Conservation (phyloP, 306 rosid species). For the Arachis stenosperma region DNA sequence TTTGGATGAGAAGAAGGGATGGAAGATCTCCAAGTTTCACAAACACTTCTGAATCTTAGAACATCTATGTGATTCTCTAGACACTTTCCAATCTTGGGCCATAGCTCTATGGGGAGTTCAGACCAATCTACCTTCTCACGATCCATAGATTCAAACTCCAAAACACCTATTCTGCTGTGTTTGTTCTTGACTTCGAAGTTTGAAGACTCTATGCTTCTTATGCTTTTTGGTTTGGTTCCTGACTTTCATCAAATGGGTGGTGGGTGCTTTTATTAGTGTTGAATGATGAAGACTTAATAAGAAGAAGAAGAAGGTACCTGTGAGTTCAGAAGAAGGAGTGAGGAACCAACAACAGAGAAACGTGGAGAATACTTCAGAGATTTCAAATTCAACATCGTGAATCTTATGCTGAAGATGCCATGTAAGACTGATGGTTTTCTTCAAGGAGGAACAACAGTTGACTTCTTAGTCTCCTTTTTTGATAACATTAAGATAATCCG, state of each 20-base stretch:
- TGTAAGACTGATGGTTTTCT: neutral
- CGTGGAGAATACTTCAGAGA: neutral
- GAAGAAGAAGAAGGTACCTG: neutral
- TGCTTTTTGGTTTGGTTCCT: too few relatives aligned
- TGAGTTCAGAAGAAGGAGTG: neutral
- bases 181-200: neutral
- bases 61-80: slow-evolving; percentile 49
- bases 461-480: neutral
- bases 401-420: neutral
- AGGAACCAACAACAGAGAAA: neutral
- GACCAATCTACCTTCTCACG: slow-evolving; percentile 44
- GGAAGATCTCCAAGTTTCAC: slow-evolving; percentile 49
- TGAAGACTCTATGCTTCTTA: neutral
- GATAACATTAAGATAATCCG: neutral
- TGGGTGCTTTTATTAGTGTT: neutral
- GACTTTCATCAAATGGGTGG: neutral
- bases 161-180: neutral
- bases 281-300: neutral
- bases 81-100: slow-evolving; percentile 47
- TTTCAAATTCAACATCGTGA: neutral
- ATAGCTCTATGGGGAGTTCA: slow-evolving; percentile 57
- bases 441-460: neutral
- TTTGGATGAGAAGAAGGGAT: slow-evolving; percentile 38
- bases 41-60: slow-evolving; percentile 63
- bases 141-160: slow-evolving; percentile 16